These are phyloP conservation scores for Silene latifolia DNA, from an alignment of 148 eudicot genomes.

Conservation along the genomic window DNA sequence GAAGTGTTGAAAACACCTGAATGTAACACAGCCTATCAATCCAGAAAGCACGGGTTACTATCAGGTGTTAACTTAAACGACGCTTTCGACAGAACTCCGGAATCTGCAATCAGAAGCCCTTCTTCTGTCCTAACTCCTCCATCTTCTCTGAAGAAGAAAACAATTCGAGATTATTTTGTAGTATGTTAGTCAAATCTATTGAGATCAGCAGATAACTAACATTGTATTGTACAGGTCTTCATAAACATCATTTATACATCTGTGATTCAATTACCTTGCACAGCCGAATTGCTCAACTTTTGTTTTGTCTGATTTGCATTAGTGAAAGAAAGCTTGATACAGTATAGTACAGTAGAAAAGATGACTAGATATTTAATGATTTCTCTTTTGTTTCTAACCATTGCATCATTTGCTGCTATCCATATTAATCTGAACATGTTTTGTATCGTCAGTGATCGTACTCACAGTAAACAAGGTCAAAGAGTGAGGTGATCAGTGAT, in stretches of 20 bases:
- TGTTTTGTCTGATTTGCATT: neutral
- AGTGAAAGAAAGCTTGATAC: slow-evolving; percentile 1
- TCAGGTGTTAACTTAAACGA: slow-evolving; percentile 33
- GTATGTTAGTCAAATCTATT: slow-evolving; percentile 11
- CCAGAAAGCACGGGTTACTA: slow-evolving; percentile 30
- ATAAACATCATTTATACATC: neutral
- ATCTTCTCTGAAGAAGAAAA: slow-evolving; percentile 71
- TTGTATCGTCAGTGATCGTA: too few relatives aligned
- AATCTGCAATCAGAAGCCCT: slow-evolving; percentile 64
- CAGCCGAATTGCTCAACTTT: neutral
- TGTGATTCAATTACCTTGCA: neutral
- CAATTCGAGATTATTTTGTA: slow-evolving; percentile 75
- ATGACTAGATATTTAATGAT: too few relatives aligned
- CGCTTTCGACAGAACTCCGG: slow-evolving; percentile 50
- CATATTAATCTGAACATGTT: too few relatives aligned
- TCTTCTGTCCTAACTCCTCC: slow-evolving; percentile 80
- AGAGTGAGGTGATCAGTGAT: too few relatives aligned
- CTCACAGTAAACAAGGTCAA: too few relatives aligned
- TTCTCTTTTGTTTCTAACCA: too few relatives aligned
- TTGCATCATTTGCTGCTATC: too few relatives aligned
- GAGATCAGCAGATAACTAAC: neutral
- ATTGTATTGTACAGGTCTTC: slow-evolving; percentile 27
- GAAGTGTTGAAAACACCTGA: slow-evolving; percentile 37
- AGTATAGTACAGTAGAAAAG: too few relatives aligned
- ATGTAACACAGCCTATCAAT: slow-evolving; percentile 45